Evolutionary conservation across 1,139 yeast species (phyloP).

Genomic region (Nakaseomyces glabratus): DNA sequence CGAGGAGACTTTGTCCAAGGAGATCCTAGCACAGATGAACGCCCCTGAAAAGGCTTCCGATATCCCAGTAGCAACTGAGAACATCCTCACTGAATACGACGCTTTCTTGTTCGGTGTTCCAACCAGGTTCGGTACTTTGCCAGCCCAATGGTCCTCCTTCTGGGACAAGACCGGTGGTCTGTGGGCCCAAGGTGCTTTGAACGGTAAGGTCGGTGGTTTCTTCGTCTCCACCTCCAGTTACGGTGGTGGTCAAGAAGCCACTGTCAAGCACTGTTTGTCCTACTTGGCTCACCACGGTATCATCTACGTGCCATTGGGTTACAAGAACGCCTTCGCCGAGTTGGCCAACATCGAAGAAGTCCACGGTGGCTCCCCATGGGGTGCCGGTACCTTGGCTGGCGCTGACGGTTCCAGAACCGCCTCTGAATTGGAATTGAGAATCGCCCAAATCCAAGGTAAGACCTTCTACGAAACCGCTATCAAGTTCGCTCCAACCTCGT

Average conservation of each 20-base stretch:
- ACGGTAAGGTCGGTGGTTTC: conserved; percentile 50
- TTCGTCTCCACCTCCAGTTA: conserved; percentile 51
- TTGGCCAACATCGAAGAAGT: conserved; percentile 48
- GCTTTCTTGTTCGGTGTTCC: conserved; percentile 58
- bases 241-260: conserved; percentile 61
- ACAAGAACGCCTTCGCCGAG: conserved; percentile 42
- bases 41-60: conserved; percentile 53
- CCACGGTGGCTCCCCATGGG: conserved; percentile 72
- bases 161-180: conserved; percentile 55
- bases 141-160: conserved; percentile 56
- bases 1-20: conserved; percentile 54
- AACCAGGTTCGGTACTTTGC: conserved; percentile 53
- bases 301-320: conserved; percentile 54
- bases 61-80: conserved; percentile 44
- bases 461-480: conserved; percentile 43
- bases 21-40: conserved; percentile 49
- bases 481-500: conserved; percentile 7
- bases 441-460: conserved; percentile 58
- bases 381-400: conserved; percentile 61
- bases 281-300: conserved; percentile 54
- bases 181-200: conserved; percentile 50
- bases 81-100: conserved; percentile 43
- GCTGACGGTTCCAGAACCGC: conserved; percentile 61
- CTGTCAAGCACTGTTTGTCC: conserved; percentile 43
- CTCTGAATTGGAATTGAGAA: conserved; percentile 46